A percentile compares a stretch with the other conserved stretches of the same genome.
These are phyloP conservation scores for Pythium monospermum DNA, from an alignment of 352 stramenopile genomes.

Conservation along the genomic window DNA sequence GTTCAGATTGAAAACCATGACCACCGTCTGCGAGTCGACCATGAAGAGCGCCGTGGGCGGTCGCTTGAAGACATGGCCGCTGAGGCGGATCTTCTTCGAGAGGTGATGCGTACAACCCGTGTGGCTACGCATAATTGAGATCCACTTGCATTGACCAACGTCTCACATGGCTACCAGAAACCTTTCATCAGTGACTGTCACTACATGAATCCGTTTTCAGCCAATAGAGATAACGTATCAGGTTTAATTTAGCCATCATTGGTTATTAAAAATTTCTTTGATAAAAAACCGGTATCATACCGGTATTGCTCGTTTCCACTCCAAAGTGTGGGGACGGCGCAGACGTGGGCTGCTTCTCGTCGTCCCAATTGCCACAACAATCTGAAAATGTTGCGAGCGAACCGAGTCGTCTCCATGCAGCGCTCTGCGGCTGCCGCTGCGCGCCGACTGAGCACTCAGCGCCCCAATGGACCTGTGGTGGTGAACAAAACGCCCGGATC, in stretches of 20 bases:
- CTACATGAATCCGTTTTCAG: too few relatives aligned
- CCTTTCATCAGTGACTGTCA: too few relatives aligned
- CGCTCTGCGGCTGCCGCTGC: constrained; percentile 10
- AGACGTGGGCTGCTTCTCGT: constrained; percentile 2
- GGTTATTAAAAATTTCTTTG: too few relatives aligned
- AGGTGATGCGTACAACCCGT: too few relatives aligned
- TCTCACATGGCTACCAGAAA: constrained; percentile 14
- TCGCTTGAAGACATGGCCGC: constrained; percentile 77
- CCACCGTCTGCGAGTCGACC: constrained; percentile 47
- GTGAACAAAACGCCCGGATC: too few relatives aligned
- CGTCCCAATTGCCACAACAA: not conserved
- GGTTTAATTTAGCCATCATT: too few relatives aligned
- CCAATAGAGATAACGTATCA: too few relatives aligned
- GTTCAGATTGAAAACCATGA: constrained; percentile 61
- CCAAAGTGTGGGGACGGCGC: not conserved
- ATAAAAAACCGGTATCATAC: not conserved
- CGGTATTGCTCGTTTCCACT: not conserved
- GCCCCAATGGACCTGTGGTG: too few relatives aligned
- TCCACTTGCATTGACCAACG: too few relatives aligned
- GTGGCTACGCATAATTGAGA: too few relatives aligned
- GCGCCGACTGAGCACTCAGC: constrained; percentile 12
- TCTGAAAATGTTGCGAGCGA: constrained; percentile 14
- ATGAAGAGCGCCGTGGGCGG: constrained; percentile 63
- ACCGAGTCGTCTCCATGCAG: constrained; percentile 3
- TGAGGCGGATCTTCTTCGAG: constrained; percentile 50